phyloP scores from a whole-genome alignment of 139 green algal species.

The Yamagishiella unicocca region DNA sequence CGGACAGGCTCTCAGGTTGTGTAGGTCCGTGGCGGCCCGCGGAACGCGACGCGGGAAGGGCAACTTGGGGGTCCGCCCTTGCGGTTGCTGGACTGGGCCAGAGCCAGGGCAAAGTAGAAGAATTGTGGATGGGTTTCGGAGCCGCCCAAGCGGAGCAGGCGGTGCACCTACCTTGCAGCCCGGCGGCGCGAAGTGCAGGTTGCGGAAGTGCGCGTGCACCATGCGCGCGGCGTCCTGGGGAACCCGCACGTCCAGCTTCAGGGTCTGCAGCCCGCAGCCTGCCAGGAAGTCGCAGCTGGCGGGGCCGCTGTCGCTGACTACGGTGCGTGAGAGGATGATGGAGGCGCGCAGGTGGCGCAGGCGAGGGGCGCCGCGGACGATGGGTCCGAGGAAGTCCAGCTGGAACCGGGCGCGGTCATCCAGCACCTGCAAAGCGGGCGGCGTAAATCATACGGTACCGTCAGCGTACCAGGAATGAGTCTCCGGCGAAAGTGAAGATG shows the following conservation, averaged over 20 bases:
- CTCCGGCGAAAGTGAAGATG: no score
- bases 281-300: slow-evolving; percentile 24
- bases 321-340: slow-evolving; percentile 24
- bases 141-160: no score
- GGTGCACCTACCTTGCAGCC: slow-evolving; percentile 29
- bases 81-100: no score
- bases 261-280: neutral
- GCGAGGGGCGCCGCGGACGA: neutral
- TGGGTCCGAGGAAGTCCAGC: slow-evolving; percentile 36
- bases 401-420: slow-evolving; percentile 44
- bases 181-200: slow-evolving; percentile 9
- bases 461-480: no score
- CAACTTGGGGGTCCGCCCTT: no score
- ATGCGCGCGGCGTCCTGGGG: slow-evolving; percentile 25
- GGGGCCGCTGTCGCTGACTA: neutral
- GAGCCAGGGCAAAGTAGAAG: no score
- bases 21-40: no score
- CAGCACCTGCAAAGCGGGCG: slow-evolving; percentile 8
- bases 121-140: no score
- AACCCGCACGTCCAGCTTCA: slow-evolving; percentile 35
- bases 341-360: slow-evolving; percentile 26
- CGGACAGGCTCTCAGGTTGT: no score
- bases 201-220: slow-evolving; percentile 27
- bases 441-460: no score
- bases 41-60: no score